These are phyloP conservation scores for Boletus tomentosulus DNA, from an alignment of 768 basidiomycete genomes.

Conservation along the genomic window DNA sequence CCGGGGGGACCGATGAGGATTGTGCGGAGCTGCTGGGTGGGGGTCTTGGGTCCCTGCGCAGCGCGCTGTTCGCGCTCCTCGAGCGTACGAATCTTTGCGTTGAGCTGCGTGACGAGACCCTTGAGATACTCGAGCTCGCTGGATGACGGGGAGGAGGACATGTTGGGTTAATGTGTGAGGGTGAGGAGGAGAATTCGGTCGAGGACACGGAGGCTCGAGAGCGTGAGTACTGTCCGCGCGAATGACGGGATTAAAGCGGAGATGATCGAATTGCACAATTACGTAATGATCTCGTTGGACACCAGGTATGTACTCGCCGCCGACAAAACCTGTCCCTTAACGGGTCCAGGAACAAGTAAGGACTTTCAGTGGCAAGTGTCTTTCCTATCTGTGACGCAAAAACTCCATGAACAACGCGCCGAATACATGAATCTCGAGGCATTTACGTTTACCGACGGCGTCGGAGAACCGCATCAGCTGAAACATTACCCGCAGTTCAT, in stretches of 20 bases:
- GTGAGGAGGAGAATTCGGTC: not conserved
- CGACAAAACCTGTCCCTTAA: too few relatives aligned
- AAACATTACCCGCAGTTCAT: too few relatives aligned
- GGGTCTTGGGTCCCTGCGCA: constrained; percentile 44
- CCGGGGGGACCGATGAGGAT: constrained; percentile 97
- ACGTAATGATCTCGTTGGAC: too few relatives aligned
- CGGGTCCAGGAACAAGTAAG: too few relatives aligned
- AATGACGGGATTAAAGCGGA: constrained; percentile 21
- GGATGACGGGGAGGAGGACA: constrained; percentile 47
- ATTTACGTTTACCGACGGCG: too few relatives aligned
- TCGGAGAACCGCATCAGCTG: too few relatives aligned
- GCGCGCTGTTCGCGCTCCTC: constrained; percentile 64
- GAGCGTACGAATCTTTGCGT: constrained; percentile 79
- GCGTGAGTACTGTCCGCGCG: constrained; percentile 8
- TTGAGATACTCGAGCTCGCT: constrained; percentile 96
- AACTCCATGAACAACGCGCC: too few relatives aligned
- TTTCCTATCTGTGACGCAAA: too few relatives aligned
- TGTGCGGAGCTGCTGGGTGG: constrained; percentile 78
- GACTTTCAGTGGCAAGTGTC: not conserved
- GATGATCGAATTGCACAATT: constrained; percentile 3
- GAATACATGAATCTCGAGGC: too few relatives aligned
- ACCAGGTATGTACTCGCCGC: too few relatives aligned
- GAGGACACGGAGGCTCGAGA: not conserved
- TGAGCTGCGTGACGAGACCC: constrained; percentile 82
- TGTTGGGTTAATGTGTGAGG: not conserved